Evolutionary conservation across 441 rosid species (phyloP).

Genomic region (Macaranga tanarius): DNA sequence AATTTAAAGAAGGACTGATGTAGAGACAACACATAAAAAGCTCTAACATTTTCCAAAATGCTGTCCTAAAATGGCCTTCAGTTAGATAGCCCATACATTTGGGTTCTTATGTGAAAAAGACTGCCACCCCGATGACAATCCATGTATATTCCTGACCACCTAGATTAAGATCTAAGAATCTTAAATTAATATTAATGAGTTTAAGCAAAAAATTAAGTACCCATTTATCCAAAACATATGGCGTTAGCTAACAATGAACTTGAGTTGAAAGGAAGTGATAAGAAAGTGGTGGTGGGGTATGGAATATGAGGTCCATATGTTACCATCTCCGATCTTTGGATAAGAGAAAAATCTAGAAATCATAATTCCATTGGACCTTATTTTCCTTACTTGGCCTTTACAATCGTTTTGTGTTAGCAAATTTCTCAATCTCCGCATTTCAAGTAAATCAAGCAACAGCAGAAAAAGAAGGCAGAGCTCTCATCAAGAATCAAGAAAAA

Average conservation of each 20-base stretch:
- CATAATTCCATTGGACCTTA: conserved; percentile 46
- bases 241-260: neutral
- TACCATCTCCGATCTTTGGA: conserved; percentile 39
- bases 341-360: conserved; percentile 59
- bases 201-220: neutral
- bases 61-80: neutral
- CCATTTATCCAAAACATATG: neutral
- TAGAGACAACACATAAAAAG: neutral
- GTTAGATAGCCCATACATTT: neutral
- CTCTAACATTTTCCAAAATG: neutral
- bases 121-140: neutral
- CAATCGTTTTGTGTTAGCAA: neutral
- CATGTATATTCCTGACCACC: neutral
- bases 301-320: conserved; percentile 42
- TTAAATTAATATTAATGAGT: neutral
- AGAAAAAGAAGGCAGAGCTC: neutral
- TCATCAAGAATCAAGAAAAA: neutral
- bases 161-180: neutral
- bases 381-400: conserved; percentile 27
- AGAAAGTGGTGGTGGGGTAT: conserved; percentile 28
- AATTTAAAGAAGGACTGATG: too few relatives aligned
- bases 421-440: neutral
- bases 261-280: conserved; percentile 26
- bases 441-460: conserved; percentile 18
- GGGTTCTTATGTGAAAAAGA: neutral